Evolutionary conservation across 1,139 yeast species (phyloP).

Genomic region (Candida sanyaensis): DNA sequence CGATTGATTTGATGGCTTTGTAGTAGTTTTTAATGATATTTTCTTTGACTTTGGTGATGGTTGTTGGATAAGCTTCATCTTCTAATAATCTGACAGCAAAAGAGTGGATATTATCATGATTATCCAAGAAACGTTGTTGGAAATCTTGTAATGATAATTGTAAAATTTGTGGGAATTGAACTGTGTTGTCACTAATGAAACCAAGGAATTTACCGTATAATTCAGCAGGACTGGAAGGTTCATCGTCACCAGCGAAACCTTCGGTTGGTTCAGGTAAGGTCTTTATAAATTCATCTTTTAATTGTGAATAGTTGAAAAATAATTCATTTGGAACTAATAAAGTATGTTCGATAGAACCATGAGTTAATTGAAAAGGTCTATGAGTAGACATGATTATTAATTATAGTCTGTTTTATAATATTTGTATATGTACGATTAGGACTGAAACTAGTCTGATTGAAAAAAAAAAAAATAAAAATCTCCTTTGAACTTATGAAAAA

Average conservation of each 20-base stretch:
- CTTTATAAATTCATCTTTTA: conserved; percentile 82
- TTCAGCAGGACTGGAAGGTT: conserved; percentile 88
- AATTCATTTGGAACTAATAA: conserved; percentile 81
- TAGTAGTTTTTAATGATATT: conserved; percentile 70
- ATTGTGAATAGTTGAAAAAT: conserved; percentile 80
- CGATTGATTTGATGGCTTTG: conserved; percentile 57
- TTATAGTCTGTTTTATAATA: neutral
- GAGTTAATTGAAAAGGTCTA: conserved; percentile 76
- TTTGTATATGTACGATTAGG: too few relatives aligned
- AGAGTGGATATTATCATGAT: conserved; percentile 71
- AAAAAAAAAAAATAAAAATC: too few relatives aligned
- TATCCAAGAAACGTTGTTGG: conserved; percentile 73
- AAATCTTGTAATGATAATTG: conserved; percentile 75
- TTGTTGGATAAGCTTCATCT: conserved; percentile 60
- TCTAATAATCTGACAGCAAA: conserved; percentile 71
- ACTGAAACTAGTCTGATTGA: too few relatives aligned
- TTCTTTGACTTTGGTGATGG: conserved; percentile 66
- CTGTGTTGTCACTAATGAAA: conserved; percentile 63
- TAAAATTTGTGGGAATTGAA: conserved; percentile 69
- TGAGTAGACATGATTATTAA: conserved; percentile 20
- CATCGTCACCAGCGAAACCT: conserved; percentile 83
- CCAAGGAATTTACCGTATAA: conserved; percentile 84
- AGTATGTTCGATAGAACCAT: conserved; percentile 87
- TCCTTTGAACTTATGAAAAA: neutral
- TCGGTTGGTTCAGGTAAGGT: conserved; percentile 81